Evolutionary conservation across 1,284 basidiomycete species (phyloP).

Genomic region (Heterobasidion irregulare): DNA sequence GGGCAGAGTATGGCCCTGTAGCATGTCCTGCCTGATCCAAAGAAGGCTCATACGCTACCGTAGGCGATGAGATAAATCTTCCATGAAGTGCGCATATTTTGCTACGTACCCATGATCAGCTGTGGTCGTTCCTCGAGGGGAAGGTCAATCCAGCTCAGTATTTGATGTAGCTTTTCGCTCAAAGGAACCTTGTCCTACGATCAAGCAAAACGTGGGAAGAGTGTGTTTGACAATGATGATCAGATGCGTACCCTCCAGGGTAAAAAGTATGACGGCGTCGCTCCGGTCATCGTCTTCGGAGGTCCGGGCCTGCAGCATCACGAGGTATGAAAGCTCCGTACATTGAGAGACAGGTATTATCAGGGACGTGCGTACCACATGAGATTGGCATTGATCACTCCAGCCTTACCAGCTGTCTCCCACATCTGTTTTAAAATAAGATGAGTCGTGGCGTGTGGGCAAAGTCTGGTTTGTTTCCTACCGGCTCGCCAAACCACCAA

Average conservation of each 20-base stretch:
- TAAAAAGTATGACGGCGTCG: constrained; percentile 64
- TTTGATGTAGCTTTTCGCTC: constrained; percentile 62
- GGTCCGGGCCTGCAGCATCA: constrained; percentile 65
- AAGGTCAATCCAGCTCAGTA: constrained; percentile 72
- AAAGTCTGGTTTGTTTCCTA: constrained; percentile 27
- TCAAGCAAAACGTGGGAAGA: not conserved
- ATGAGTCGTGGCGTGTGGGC: not conserved
- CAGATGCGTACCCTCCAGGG: constrained; percentile 54
- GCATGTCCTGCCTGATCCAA: constrained; percentile 78
- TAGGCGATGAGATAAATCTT: constrained; percentile 11
- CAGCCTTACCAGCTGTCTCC: constrained; percentile 74
- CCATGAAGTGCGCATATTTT: not conserved
- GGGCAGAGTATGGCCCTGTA: constrained; percentile 64
- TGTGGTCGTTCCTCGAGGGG: constrained; percentile 65
- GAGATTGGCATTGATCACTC: constrained; percentile 73
- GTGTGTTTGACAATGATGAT: not conserved
- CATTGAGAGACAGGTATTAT: constrained; percentile 1
- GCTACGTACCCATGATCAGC: constrained; percentile 57
- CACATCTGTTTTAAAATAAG: constrained; percentile 53
- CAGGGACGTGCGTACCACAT: constrained; percentile 65
- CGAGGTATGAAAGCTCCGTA: not conserved
- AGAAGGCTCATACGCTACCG: constrained; percentile 65
- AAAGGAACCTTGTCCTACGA: constrained; percentile 53
- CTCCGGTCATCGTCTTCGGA: constrained; percentile 55
- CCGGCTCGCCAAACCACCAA: constrained; percentile 89